A percentile compares a stretch with the other conserved stretches of the same genome.
Evolutionary conservation across 1,284 basidiomycete genomes (phyloP).

Genomic region (Ganoderma multipileum): DNA sequence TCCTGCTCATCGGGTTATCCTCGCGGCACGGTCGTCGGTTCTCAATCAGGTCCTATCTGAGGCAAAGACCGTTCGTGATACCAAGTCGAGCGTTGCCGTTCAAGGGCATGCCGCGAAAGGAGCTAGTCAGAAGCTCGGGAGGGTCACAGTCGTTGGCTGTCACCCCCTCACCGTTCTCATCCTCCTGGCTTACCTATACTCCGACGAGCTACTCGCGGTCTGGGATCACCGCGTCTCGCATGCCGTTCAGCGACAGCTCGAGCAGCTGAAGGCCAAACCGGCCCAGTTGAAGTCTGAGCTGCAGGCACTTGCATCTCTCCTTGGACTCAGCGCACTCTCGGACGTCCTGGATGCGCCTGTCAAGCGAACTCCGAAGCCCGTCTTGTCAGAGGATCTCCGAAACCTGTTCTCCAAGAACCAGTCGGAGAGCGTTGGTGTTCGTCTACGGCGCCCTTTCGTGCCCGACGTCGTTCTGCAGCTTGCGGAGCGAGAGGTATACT

Average conservation of each 20-base stretch:
- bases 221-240: conserved; percentile 84
- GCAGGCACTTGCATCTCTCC: conserved; percentile 54
- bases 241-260: conserved; percentile 52
- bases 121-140: conserved; percentile 16
- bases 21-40: conserved; percentile 65
- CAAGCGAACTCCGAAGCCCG: conserved; percentile 54
- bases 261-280: conserved; percentile 49
- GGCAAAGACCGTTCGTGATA: conserved; percentile 36
- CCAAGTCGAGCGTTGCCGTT: conserved; percentile 41
- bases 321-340: conserved; percentile 62
- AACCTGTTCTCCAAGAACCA: conserved; percentile 44
- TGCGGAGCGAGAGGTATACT: conserved; percentile 70
- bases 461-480: conserved; percentile 84
- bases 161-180: conserved; percentile 77
- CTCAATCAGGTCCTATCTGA: conserved; percentile 56
- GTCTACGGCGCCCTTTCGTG: conserved; percentile 39
- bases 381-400: conserved; percentile 56
- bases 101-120: conserved; percentile 30
- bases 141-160: conserved; percentile 56
- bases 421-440: conserved; percentile 10
- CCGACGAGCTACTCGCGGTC: conserved; percentile 82
- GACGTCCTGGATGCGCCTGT: conserved; percentile 60
- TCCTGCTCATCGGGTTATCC: conserved; percentile 72
- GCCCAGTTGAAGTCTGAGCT: conserved; percentile 69
- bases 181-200: conserved; percentile 87